These are phyloP conservation scores for Teunomyces cretensis DNA, from an alignment of 805 yeast species.

Conservation along the genomic window DNA sequence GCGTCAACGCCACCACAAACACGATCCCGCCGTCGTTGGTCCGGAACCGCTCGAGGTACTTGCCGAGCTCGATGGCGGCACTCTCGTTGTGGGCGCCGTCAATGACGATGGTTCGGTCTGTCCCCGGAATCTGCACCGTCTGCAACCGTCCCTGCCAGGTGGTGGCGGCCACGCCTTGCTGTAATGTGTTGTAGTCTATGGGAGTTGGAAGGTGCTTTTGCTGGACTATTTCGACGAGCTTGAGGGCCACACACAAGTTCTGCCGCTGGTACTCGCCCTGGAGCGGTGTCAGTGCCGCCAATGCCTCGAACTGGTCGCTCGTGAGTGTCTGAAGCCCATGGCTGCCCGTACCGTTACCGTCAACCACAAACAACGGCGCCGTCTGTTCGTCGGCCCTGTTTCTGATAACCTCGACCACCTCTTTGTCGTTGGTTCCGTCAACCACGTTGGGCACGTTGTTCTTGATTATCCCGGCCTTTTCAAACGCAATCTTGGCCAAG, in stretches of 20 bases:
- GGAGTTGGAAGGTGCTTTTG: not conserved
- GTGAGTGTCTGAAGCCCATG: constrained; percentile 18
- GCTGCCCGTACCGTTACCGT: constrained; percentile 8
- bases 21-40: constrained; percentile 33
- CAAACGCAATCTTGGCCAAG: constrained; percentile 61
- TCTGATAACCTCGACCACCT: constrained; percentile 49
- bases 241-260: constrained; percentile 68
- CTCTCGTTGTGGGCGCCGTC: constrained; percentile 94
- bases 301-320: constrained; percentile 10
- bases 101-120: constrained; percentile 44
- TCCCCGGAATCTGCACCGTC: constrained; percentile 18
- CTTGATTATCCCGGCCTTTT: constrained; percentile 88
- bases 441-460: constrained; percentile 59
- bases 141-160: constrained; percentile 92
- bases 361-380: constrained; percentile 24
- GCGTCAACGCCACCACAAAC: constrained; percentile 73
- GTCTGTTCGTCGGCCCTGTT: constrained; percentile 32
- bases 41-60: constrained; percentile 40
- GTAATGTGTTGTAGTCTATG: constrained; percentile 36
- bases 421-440: constrained; percentile 62
- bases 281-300: constrained; percentile 49
- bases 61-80: constrained; percentile 73
- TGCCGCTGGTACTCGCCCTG: constrained; percentile 71
- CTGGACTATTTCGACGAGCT: constrained; percentile 44
- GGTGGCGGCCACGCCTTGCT: constrained; percentile 53